phyloP scores from a whole-genome alignment of 2,329 filamentous ascomycete species.

The Immersiporthe knoxdaviesiana region DNA sequence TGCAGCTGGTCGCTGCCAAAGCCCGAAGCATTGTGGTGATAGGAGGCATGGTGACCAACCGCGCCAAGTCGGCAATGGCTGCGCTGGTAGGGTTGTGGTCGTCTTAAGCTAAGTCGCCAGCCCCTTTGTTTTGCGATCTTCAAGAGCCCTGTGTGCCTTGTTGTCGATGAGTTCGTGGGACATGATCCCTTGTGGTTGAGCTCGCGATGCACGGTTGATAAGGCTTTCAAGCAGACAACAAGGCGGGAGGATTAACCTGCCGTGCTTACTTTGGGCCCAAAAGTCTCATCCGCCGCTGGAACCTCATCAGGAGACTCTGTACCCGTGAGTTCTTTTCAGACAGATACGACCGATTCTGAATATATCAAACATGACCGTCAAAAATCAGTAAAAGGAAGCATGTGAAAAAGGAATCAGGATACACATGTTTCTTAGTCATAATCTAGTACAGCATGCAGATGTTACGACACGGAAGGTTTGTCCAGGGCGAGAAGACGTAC shows the following conservation, averaged over 20 bases:
- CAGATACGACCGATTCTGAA: background rate
- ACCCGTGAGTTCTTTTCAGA: background rate
- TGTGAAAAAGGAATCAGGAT: background rate
- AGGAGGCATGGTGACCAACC: background rate
- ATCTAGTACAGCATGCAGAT: background rate
- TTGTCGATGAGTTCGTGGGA: background rate
- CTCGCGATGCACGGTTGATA: background rate
- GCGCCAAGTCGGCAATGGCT: background rate
- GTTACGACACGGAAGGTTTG: background rate
- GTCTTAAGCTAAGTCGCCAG: background rate
- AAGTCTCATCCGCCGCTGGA: background rate
- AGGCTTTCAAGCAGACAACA: background rate
- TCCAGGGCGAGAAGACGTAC: background rate
- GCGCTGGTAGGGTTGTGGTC: background rate
- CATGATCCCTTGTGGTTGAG: background rate
- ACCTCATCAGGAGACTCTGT: background rate
- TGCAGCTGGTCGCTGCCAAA: background rate
- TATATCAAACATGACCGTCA: background rate
- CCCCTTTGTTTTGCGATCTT: background rate
- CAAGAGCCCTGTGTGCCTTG: background rate
- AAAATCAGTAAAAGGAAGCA: background rate
- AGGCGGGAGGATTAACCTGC: background rate
- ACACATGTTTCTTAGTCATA: background rate
- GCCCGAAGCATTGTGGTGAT: background rate
- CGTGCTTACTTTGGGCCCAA: background rate